Evolutionary conservation across 805 yeast species (phyloP), one percentile per base, ranked within the genome.

Genomic region (Saturnispora diversa): DNA sequence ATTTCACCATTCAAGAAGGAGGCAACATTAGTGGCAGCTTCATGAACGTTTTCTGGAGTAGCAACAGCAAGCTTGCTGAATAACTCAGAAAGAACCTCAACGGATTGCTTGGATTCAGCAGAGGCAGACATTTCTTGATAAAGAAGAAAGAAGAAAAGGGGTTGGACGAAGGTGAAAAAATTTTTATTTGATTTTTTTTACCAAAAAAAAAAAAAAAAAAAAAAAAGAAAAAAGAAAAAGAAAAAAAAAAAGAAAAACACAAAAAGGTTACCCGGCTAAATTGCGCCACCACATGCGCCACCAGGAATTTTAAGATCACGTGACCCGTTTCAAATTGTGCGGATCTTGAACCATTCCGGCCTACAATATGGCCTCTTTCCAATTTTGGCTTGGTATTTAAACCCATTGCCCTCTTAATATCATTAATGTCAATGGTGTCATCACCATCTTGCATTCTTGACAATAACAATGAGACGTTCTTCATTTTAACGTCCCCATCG

Each of bases 1-100:
- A 88, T 87, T 62, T 90, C 84, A 55, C 96, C 94, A 71, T 90
- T 90, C 68, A 92, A 76, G 75, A 92, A 88, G 49, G 92, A 75
- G 52, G 97, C 77, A 58, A 92, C 84, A 64, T 84, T 85, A 58
- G 82, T 65, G 61, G 96, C 92, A 64, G 94, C 88, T 62, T 75
- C 79, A 48, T 76, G 79, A 66, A 88, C 79, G 63, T 78, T 80
- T 59, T 86, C 96, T 44, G 80, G 66, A 55, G 83, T 62, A 59
- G 97, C 95, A 65, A 92, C 85, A 63, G 90, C 69, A 62, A 92
- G 77, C 75, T 86, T 86, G 70, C 81, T 74, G 73, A 92, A 85
- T 64, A 92, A 83, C 74, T 92, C 95, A 65, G 81, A 74, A 67
- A 90, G 82, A 68, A 88, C 95, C 70, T 87, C 77, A 59, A 73